Conservation (phyloP, 2,329 filamentous ascomycete genomes). For the Leptodontidium sp. region DNA sequence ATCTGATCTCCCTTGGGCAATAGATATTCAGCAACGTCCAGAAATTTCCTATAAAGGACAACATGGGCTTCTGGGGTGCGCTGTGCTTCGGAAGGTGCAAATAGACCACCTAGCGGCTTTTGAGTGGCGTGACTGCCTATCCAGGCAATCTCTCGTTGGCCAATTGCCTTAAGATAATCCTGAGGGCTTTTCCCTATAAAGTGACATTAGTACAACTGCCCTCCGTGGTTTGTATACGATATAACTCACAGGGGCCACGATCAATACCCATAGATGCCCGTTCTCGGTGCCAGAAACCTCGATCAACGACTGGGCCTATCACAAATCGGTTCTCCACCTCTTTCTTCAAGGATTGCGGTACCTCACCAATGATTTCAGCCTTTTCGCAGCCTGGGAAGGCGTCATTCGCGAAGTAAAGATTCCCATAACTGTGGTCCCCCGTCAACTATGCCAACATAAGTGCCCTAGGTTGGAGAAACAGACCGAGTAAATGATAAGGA, state of each 20-base stretch:
- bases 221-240: constrained; percentile 2
- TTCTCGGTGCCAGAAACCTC: constrained; percentile 48
- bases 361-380: constrained; percentile 42
- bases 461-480: constrained; percentile 12
- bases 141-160: constrained; percentile 48
- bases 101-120: constrained; percentile 36
- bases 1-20: constrained; percentile 42
- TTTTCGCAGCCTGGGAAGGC: constrained; percentile 45
- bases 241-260: constrained; percentile 50
- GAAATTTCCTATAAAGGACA: constrained; percentile 46
- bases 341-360: constrained; percentile 44
- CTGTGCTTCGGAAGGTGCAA: constrained; percentile 41
- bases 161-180: constrained; percentile 46
- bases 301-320: constrained; percentile 50
- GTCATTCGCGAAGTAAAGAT: constrained; percentile 49
- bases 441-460: constrained; percentile 41
- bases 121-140: constrained; percentile 44
- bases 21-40: constrained; percentile 46
- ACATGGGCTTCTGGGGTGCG: constrained; percentile 45
- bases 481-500: constrained; percentile 48
- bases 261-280: constrained; percentile 48
- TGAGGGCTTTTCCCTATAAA: constrained; percentile 45
- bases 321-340: constrained; percentile 46
- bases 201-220: background rate
- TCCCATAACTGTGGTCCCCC: constrained; percentile 23